Percentiles rank a stretch among this genome's conserved stretches.
These are phyloP conservation scores for Silene coronaria DNA, from an alignment of 179 eudicot genomes.

Conservation along the genomic window DNA sequence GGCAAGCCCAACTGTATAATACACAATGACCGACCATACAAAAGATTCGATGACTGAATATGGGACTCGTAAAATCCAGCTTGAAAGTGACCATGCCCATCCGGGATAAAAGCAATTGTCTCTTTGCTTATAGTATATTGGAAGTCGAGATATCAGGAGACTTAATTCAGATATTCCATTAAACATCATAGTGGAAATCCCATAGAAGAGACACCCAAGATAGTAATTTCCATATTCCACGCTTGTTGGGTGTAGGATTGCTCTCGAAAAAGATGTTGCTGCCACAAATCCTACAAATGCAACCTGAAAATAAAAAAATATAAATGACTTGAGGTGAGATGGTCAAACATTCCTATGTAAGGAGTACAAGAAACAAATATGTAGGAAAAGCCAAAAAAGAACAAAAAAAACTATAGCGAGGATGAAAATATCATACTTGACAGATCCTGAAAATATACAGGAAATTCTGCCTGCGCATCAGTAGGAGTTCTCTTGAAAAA, in stretches of 20 bases:
- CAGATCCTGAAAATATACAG: slow-evolving; percentile 72
- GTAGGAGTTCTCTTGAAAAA: slow-evolving; percentile 56
- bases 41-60: slow-evolving; percentile 72
- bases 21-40: slow-evolving; percentile 69
- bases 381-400: background rate
- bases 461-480: slow-evolving; percentile 70
- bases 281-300: slow-evolving; percentile 61
- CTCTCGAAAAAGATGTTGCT: slow-evolving; percentile 56
- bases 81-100: slow-evolving; percentile 81
- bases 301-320: slow-evolving; percentile 45
- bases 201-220: slow-evolving; percentile 65
- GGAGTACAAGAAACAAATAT: background rate
- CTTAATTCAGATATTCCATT: slow-evolving; percentile 85
- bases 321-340: background rate
- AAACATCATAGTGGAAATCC: slow-evolving; percentile 66
- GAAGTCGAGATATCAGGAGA: slow-evolving; percentile 73
- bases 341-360: background rate
- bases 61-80: slow-evolving; percentile 77
- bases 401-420: background rate
- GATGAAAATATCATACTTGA: slow-evolving; percentile 46
- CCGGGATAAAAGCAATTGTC: slow-evolving; percentile 81
- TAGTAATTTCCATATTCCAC: slow-evolving; percentile 59
- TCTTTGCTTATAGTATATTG: slow-evolving; percentile 87
- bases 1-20: slow-evolving; percentile 71
- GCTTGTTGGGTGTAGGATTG: slow-evolving; percentile 60